Base-by-base conservation (phyloP, 208 protist species). In the Wallacemonas sp. region DNA sequence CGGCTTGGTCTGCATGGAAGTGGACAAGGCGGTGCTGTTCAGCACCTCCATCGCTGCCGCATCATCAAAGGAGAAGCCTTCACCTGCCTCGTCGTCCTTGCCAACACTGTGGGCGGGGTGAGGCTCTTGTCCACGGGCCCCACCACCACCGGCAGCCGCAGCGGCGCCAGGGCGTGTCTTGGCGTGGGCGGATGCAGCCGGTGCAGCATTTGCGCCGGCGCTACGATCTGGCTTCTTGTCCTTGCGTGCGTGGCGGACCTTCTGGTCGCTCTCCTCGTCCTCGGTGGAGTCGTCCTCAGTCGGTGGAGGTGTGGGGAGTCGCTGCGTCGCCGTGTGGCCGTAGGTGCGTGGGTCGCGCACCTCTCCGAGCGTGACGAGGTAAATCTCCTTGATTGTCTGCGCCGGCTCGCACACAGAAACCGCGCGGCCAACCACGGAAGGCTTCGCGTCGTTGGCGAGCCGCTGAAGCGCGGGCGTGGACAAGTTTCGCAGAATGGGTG, bases 291-390 rank as follows among this genome's bases (percentile, higher is more conserved):
- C 63, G 4, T 56, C 52, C 32, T 78, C 74, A 17, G 61, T 54
- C 4, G 74, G 57, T 2, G 84, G 79, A 9, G 78, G 68, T 21
- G 78, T 74, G 29, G 48, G 43, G 38, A 90, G 74, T 16, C 74
- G 74, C 46, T 14, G 21, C 9, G 82, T 87, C 0, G 90, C 76
- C 19, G 55, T 23, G 49, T 81, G 82, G 56, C 82, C 76, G 72
- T 81, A 89, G 23, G 73, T 57, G 41, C 91, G 87, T 0, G 86
- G 76, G 65, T 96, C 91, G 29, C 80, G 72, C 24, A 96, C 78
- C 49, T 74, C 67, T 23, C 88, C 88, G 19, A 32, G 44, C 8
- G 80, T 75, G 11, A 96, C 58, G n/a, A 96, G 58, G 69, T 80
- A 89, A 26, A 96, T 78, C 44, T 94, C 86, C 36, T 81, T 81